These are phyloP conservation scores for Barbarea vulgaris DNA, from an alignment of 345 rosid genomes.

Conservation along the genomic window DNA sequence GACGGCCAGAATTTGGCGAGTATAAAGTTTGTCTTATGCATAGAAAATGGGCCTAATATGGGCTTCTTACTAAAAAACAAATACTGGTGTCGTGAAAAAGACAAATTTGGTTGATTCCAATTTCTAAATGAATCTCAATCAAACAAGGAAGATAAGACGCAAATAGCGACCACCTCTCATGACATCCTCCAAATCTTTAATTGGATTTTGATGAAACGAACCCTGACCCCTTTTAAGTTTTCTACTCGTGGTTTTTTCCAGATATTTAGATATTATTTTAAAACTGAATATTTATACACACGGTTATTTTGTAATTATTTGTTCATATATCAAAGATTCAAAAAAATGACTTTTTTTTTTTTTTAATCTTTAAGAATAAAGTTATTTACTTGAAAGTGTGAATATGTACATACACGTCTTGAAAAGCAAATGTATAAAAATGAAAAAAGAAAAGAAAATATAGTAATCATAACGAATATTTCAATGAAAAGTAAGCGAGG, in stretches of 20 bases:
- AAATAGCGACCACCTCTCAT: slow-evolving; percentile 24
- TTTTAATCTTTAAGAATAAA: too few species aligned
- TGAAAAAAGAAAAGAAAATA: too few species aligned
- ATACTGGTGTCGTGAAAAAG: slow-evolving; percentile 3
- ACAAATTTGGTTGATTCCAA: slow-evolving; percentile 27
- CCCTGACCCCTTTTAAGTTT: background rate
- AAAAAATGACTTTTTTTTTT: too few species aligned
- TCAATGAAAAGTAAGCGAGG: background rate
- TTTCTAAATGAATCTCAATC: slow-evolving; percentile 28
- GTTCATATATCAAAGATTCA: background rate
- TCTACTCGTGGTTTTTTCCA: background rate
- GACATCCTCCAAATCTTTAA: background rate
- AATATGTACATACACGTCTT: background rate
- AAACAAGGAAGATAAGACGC: slow-evolving; percentile 35
- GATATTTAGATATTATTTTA: too few species aligned
- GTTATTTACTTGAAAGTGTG: background rate
- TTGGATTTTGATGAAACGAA: slow-evolving; percentile 8
- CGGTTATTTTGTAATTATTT: background rate
- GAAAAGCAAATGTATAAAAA: background rate
- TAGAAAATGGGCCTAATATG: slow-evolving; percentile 18
- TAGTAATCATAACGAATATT: background rate
- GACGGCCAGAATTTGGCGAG: slow-evolving; percentile 27
- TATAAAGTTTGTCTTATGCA: background rate
- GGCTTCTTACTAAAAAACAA: slow-evolving; percentile 35
- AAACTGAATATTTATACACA: background rate